Percentiles rank a stretch among this genome's conserved stretches.
These are phyloP conservation scores for Jatropha curcas DNA, from an alignment of 345 rosid species.

Conservation along the genomic window DNA sequence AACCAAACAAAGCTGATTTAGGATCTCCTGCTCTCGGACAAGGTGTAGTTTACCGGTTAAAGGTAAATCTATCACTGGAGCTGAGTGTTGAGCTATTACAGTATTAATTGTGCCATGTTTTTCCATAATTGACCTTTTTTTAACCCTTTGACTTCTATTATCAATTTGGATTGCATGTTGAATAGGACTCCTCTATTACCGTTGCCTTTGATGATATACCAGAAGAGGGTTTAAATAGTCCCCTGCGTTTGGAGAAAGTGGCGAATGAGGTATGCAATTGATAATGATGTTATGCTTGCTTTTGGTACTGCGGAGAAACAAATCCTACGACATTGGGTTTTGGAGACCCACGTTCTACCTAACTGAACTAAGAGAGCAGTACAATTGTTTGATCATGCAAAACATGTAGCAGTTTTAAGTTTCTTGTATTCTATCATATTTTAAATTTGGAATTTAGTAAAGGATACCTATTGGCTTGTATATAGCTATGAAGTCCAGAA, in stretches of 20 bases:
- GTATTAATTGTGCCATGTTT: conserved; percentile 4
- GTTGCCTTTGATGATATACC: conserved; percentile 90
- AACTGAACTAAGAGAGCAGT: too few species aligned
- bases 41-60: conserved; percentile 88
- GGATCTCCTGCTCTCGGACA: conserved; percentile 88
- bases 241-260: conserved; percentile 81
- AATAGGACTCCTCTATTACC: conserved; percentile 78
- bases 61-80: conserved; percentile 41
- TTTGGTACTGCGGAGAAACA: too few species aligned
- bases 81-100: background rate
- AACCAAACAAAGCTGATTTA: conserved; percentile 80
- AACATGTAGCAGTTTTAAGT: background rate
- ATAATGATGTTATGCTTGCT: too few species aligned
- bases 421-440: background rate
- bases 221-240: conserved; percentile 78
- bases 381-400: too few species aligned
- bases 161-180: conserved; percentile 6
- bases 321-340: too few species aligned
- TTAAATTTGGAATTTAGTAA: background rate
- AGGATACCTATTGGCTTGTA: background rate
- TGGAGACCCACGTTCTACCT: too few species aligned
- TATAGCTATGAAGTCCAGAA: background rate
- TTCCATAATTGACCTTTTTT: background rate
- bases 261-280: conserved; percentile 74
- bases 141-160: conserved; percentile 9